Conservation (phyloP, 1,284 basidiomycete genomes). For the Rhodotorula sp. region DNA sequence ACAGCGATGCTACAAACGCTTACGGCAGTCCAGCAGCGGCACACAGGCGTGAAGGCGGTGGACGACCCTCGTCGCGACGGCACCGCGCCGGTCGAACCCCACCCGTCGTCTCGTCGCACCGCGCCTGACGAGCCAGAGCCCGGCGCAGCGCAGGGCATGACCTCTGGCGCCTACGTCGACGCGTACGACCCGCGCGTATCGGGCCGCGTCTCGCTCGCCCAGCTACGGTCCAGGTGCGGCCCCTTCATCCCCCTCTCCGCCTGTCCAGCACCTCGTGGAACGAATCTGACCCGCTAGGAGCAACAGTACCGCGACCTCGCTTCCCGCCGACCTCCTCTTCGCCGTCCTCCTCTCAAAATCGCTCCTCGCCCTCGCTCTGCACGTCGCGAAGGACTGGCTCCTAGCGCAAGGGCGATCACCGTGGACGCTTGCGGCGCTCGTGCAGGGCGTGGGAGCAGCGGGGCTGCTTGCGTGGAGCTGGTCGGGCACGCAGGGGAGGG, state of each 20-base stretch:
- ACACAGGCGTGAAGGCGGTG: no score
- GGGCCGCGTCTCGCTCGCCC: conserved; percentile 19
- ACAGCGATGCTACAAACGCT: no score
- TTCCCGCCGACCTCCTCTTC: conserved; percentile 43
- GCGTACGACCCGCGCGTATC: conserved; percentile 30
- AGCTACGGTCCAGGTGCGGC: conserved; percentile 9
- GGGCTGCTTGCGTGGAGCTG: conserved; percentile 17
- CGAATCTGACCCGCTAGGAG: not conserved
- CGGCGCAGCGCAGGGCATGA: conserved; percentile 1
- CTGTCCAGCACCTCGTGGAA: no score
- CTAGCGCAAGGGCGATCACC: conserved; percentile 29
- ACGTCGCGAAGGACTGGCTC: conserved; percentile 44
- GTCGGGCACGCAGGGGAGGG: conserved; percentile 30
- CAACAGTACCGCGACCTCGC: conserved; percentile 14
- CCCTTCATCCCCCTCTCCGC: no score
- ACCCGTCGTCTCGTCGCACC: no score
- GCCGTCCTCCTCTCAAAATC: conserved; percentile 41
- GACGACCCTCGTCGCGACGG: no score
- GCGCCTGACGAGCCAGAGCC: no score
- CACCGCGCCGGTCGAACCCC: no score
- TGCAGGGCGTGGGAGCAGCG: conserved; percentile 24
- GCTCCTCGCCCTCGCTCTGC: conserved; percentile 42
- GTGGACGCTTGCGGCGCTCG: conserved; percentile 27
- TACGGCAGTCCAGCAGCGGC: no score
- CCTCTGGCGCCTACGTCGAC: conserved; percentile 23